Base-by-base conservation (phyloP, 225 moss, liverwort and hornwort genomes). In the Marchantia polymorpha region DNA sequence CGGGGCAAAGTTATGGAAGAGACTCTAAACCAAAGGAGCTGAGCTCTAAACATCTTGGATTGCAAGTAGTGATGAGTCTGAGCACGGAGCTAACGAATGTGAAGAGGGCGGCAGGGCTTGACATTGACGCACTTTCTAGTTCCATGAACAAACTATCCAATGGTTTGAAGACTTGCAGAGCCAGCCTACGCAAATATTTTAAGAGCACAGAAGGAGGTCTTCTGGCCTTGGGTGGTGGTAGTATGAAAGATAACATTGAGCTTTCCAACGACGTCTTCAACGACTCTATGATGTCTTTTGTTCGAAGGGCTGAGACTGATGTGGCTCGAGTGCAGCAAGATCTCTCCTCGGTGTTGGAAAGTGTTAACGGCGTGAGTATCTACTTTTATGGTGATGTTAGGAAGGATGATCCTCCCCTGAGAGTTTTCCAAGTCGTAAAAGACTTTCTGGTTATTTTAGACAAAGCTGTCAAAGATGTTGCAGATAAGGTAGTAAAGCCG, bases 341-440 rank as follows among this genome's bases (percentile, higher is more conserved):
- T 47, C 91, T 93, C 8, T 79, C 77, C 59, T 81, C 77, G 64
- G 96, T 90, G 61, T 83, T 97, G 14, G 90, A 89, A 78, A 87
- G 84, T 69, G 94, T 94, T 53, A 92, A 92, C 51, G 88, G 91
- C 80, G 91, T 94, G 19, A 90, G 91, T 80, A 84, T 88, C 30
- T 97, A 94, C 80, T 97, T 93, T 75, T 93, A 97, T 67, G 96
- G 96, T 17, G 89, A 93, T 26, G 73, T 89, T 52, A 91, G 86
- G 79, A 92, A 97, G 75, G 89, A 97, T 73, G 91, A 91, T 59
- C 88, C 92, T 61, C 92, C 93, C 74, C 83, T 97, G 0, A 92
- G 89, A 84, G 90, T 94, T 69, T 97, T 97, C 75, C 89, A 91
- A 71, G 96, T 97, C 60, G 96, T 97, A 27, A 90, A 90, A 80